phyloP scores from a whole-genome alignment of 2,329 filamentous ascomycete genomes.

The Cladosporium sp. region DNA sequence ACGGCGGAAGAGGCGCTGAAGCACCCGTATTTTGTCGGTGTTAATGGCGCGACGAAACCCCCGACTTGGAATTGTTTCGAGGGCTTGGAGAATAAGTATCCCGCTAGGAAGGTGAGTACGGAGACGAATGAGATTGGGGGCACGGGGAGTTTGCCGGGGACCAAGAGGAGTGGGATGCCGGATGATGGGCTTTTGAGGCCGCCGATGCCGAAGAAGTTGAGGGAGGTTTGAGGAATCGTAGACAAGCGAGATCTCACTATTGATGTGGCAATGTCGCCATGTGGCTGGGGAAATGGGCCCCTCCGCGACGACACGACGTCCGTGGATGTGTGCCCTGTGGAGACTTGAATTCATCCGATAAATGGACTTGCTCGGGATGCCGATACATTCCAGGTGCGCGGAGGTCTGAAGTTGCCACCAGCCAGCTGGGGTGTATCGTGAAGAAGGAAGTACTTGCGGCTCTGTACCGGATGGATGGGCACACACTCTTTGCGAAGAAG shows the following conservation, averaged over 20 bases:
- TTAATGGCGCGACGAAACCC: constrained; percentile 24
- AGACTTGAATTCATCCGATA: too few relatives aligned
- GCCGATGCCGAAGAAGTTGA: constrained; percentile 49
- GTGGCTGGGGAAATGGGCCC: background rate
- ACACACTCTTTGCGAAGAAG: too few relatives aligned
- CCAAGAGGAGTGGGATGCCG: constrained; percentile 78
- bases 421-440: too few relatives aligned
- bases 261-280: too few relatives aligned
- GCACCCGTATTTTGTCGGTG: constrained; percentile 73
- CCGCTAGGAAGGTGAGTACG: constrained; percentile 80
- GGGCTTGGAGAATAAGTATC: constrained; percentile 82
- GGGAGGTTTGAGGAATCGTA: constrained; percentile 41
- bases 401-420: too few relatives aligned
- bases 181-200: constrained; percentile 66
- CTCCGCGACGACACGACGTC: background rate
- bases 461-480: too few relatives aligned
- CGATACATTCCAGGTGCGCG: too few relatives aligned
- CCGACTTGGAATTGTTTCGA: constrained; percentile 85
- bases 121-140: constrained; percentile 95
- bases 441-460: too few relatives aligned
- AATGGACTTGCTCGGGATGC: too few relatives aligned
- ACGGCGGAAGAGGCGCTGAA: constrained; percentile 78
- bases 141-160: constrained; percentile 70
- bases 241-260: too few relatives aligned
- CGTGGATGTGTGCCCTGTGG: too few relatives aligned